Base-by-base conservation (phyloP, 148 eudicot genomes). In the Cornus suecica region DNA sequence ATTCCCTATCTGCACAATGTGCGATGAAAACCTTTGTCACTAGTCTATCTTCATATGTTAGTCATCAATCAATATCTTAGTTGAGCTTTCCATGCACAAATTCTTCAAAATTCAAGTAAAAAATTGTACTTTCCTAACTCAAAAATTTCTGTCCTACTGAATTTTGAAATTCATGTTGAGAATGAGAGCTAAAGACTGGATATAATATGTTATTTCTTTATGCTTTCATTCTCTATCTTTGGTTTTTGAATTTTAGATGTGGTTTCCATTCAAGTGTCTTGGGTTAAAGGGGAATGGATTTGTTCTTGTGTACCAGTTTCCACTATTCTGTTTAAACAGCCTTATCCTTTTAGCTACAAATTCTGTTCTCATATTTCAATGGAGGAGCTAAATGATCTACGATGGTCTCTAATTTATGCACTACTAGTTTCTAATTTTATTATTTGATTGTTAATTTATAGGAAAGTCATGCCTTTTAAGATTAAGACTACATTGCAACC, bases 401-500 rank as follows among this genome's bases (percentile, higher is more conserved):
- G 48, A n/a, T 64, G 45, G 20, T 77, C 24, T 63, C 48, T 52
- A 27, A 60, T n/a, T 76, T 41, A 66, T 61, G 37, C 79, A 68
- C 23, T 65, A 45, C 66, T 68, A 73, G 69, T 72, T 74, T 82
- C 79, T 85, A 68, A 80, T 82, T 28, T 41, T 68, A 74, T 68
- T 62, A 45, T 77, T 76, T 80, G 75, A 70, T 79, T 78, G 68
- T 74, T 72, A 54, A 66, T 74, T 51, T 74, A 82, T 82, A 74
- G 85, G 88, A 77, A 67, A 63, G 41, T 69, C 71, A 68, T 74
- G 58, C 64, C 64, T 74, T 79, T 81, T 77, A 80, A 77, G 78
- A 80, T 80, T 80, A 82, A 74, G 80, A 66, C 76, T 29, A 61
- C 65, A 62, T 67, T 82, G 77, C 83, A 70, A 79, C 81, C 74